Evolutionary conservation across 2,329 filamentous ascomycete genomes (phyloP).

Genomic region (Alternaria incomplexa): DNA sequence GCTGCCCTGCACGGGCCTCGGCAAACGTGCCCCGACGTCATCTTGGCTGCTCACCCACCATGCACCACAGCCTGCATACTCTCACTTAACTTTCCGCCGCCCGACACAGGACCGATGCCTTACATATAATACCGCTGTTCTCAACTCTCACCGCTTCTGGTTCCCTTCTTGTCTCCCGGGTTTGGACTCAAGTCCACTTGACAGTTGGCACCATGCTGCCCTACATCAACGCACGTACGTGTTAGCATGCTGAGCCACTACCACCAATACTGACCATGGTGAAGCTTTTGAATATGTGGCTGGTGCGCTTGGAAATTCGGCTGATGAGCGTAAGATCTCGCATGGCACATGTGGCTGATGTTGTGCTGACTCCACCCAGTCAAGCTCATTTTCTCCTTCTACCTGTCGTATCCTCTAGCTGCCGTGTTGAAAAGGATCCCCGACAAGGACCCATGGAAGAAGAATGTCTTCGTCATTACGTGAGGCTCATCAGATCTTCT

Average conservation of each 20-base stretch:
- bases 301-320: constrained; percentile 64
- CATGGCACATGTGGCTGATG: neutral
- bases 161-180: neutral
- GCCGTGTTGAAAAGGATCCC: constrained; percentile 88
- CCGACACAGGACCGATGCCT: constrained; percentile 17
- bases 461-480: constrained; percentile 87
- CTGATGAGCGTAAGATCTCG: constrained; percentile 64
- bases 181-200: neutral
- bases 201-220: constrained; percentile 61
- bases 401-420: constrained; percentile 90
- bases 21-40: constrained; percentile 10
- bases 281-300: constrained; percentile 67
- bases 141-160: neutral
- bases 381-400: constrained; percentile 89
- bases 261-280: neutral
- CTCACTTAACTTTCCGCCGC: neutral
- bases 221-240: constrained; percentile 66
- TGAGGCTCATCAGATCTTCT: constrained; percentile 45
- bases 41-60: constrained; percentile 7
- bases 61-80: constrained; percentile 2
- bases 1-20: constrained; percentile 12
- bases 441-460: constrained; percentile 79
- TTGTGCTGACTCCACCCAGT: constrained; percentile 62
- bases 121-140: constrained; percentile 15
- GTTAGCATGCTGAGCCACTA: neutral